Base-by-base conservation (phyloP, 1,284 basidiomycete genomes). In the Moesziomyces antarcticus region DNA sequence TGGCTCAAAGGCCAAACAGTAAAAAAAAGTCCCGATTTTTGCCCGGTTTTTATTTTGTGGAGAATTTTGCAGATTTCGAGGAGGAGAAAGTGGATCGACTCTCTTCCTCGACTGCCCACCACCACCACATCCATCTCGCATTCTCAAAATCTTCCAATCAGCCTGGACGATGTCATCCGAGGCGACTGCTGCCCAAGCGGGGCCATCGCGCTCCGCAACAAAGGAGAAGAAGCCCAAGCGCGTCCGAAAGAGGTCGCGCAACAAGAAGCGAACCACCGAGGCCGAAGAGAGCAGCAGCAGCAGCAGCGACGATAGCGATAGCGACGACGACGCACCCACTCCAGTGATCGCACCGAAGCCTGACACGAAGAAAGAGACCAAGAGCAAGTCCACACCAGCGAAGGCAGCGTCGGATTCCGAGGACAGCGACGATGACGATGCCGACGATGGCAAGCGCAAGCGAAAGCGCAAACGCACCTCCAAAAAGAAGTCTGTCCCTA, bases 381-480 rank as follows among this genome's bases (percentile, higher is more conserved):
- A 30, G 8, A 30, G 30, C 14, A 54, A 54, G 43, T 41, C 48
- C 22, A 5, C 41, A 6, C 9, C 37, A 13, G 33, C 50, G 2
- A 56, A 58, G 11, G 46, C 50, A 10, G 42, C 30, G 16, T 50
- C 56, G 10, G 56, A 57, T 22, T 45, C 49, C 10, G 53, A 63
- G 8, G 54, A 59, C 35, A 50, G 48, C 43, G 55, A 44, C 24
- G 37, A 37, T 11, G 56, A 57, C 3, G 49, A 42, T 16, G 65
- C 44, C 13, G 55, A 30, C 10, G 65, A 59, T 27, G 71, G 46
- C 5, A 74, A 74, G 46, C 62, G 66, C 30, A 74, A 74, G 49
- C 53, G 72, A 25, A 74, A 74, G 62, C 61, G 72, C 3, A 74
- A 74, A 50, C 57, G 72, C 53, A 56, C 20, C 25, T 25, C 25